Evolutionary conservation across 2,329 filamentous ascomycete genomes (phyloP), one percentile per base, ranked within the genome.

Genomic region (Periconia digitata): DNA sequence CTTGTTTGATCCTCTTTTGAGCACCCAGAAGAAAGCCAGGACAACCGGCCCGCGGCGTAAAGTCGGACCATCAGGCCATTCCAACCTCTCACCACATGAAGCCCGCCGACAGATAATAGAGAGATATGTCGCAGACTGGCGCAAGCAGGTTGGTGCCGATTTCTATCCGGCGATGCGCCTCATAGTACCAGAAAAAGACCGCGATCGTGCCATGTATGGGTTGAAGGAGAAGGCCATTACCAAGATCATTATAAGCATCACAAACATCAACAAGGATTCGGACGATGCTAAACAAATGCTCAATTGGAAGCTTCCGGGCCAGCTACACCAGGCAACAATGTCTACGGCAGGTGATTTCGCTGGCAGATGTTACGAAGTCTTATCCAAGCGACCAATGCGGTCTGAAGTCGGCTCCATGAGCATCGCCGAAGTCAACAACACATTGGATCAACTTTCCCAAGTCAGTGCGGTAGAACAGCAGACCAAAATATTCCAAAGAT

Each of bases 91-190:
- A 3, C 86, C 90, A 0, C 84, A 92, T 56, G 91, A 96, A 67
- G 82, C 87, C 53, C 84, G 90, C 32, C 83, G 87, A 1, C 83
- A 85, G 59, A 88, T 96, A 56, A 90, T 99, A 55, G 84, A 92
- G 46, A 80, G 86, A 7, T 99, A 96, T 74, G 90, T 99, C 58
- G 81, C 82, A 13, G 81, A 84, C 68, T 99, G 94, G 94, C 84
- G 92, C 34, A 84, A 84, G 47, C 86, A 96, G 52, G 92, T 96
- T 18, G 94, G 94, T 21, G 77, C 90, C 59, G 94, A 99, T 70
- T 89, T 99, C 61, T 97, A 94, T 66, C 94, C 94, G 0, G 92
- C 90, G 1, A 82, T 99, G 70, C 85, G 94, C 17, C 81, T 99
- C 40, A 96, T 97, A 48, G 79, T 96, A 3, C 92, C 92, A 0